Evolutionary conservation across 2,329 filamentous ascomycete genomes (phyloP).

Genomic region (Ilyonectria sp.): DNA sequence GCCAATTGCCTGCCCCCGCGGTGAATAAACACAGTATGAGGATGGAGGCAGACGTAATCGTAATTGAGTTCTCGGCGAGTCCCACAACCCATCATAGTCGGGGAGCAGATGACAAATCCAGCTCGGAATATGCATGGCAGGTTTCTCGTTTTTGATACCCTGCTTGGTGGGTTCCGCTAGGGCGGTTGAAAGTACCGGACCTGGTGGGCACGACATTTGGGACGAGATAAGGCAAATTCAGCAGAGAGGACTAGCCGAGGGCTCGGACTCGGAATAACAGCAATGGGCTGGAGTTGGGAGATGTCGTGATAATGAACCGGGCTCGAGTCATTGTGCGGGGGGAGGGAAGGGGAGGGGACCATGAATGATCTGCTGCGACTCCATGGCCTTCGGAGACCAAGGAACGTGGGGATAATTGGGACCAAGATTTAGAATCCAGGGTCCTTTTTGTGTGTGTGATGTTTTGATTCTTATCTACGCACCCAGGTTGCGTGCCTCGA

Average conservation of each 20-base stretch:
- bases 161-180: background rate
- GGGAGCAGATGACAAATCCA: conserved; percentile 12
- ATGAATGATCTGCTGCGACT: background rate
- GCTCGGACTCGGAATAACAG: background rate
- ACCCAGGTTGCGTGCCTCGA: conserved; percentile 3
- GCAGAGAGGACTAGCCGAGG: background rate
- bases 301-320: conserved; percentile 20
- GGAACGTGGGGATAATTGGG: conserved; percentile 15
- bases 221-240: conserved; percentile 4
- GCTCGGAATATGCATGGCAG: background rate
- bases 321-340: conserved; percentile 4
- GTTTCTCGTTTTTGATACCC: background rate
- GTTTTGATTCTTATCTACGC: conserved; percentile 6
- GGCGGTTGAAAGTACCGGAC: background rate
- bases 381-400: conserved; percentile 8
- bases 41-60: background rate
- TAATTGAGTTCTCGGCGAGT: background rate
- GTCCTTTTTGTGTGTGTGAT: conserved; percentile 2
- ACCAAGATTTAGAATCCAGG: conserved; percentile 22
- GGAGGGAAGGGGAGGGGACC: background rate
- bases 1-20: background rate
- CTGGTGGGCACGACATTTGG: background rate
- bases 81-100: background rate
- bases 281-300: background rate
- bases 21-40: background rate